Percentiles rank a stretch among this genome's conserved stretches.
phyloP scores from a whole-genome alignment of 768 basidiomycete species.

The Holtermannia corniformis region DNA sequence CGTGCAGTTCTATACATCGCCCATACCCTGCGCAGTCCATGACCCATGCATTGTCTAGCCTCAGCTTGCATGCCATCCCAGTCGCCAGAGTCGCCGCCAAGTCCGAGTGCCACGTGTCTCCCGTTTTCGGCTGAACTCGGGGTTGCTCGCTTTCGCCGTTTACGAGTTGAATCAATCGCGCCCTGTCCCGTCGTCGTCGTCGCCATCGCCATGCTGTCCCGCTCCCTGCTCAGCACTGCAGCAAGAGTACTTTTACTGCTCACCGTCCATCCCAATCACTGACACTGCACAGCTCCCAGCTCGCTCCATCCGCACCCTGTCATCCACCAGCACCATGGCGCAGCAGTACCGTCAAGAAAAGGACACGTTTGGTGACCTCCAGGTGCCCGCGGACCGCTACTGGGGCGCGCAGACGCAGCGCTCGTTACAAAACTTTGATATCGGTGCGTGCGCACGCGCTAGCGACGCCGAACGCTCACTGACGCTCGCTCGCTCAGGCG shows the following conservation, averaged over 20 bases:
- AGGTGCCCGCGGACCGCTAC: slow-evolving; percentile 78
- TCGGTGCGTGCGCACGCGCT: slow-evolving; percentile 48
- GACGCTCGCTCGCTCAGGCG: slow-evolving; percentile 38
- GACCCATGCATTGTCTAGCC: background rate
- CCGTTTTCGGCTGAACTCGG: background rate
- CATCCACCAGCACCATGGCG: slow-evolving; percentile 5
- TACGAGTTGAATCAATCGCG: no score
- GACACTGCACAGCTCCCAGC: slow-evolving; percentile 13
- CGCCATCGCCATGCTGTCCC: background rate
- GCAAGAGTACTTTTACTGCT: background rate
- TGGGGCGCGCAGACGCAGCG: slow-evolving; percentile 99
- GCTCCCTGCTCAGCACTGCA: background rate
- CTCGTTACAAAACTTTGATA: slow-evolving; percentile 96
- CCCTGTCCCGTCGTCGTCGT: no score
- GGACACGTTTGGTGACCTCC: slow-evolving; percentile 92
- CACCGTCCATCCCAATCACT: background rate
- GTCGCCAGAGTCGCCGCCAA: no score
- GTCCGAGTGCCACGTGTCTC: background rate
- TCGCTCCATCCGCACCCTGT: slow-evolving; percentile 7
- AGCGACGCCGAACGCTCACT: background rate
- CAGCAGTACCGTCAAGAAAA: slow-evolving; percentile 62
- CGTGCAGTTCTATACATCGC: no score
- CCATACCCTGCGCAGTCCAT: background rate
- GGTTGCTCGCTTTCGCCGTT: background rate
- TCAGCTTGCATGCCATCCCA: background rate